These are phyloP conservation scores for Camelina laxa DNA, from an alignment of 345 rosid species.

Conservation along the genomic window DNA sequence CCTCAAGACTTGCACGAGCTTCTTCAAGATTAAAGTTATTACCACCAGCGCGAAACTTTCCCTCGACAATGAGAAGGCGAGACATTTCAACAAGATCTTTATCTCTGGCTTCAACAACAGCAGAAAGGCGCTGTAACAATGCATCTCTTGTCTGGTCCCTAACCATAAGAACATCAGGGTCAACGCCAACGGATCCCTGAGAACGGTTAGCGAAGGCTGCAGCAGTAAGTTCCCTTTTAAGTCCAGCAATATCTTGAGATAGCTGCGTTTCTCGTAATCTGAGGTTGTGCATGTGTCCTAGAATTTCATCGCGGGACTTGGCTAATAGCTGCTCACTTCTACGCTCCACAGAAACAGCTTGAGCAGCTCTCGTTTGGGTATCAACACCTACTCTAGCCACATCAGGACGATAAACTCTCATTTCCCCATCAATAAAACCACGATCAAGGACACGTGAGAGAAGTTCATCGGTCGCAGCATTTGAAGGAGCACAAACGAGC, in stretches of 20 bases:
- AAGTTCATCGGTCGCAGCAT: constrained; percentile 99
- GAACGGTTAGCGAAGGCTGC: constrained; percentile 81
- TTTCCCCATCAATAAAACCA: constrained; percentile 98
- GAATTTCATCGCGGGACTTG: constrained; percentile 84
- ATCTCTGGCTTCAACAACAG: constrained; percentile 92
- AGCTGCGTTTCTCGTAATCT: constrained; percentile 77
- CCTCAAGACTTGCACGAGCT: constrained; percentile 96
- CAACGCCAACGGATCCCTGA: constrained; percentile 98
- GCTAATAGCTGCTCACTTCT: constrained; percentile 88
- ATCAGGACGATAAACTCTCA: constrained; percentile 97
- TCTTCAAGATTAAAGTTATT: constrained; percentile 89
- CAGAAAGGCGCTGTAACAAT: constrained; percentile 89
- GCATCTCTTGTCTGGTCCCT: constrained; percentile 91
- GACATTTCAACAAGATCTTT: constrained; percentile 98
- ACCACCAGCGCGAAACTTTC: constrained; percentile 80
- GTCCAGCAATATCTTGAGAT: constrained; percentile 77
- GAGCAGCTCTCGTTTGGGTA: constrained; percentile 97
- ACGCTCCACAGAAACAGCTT: constrained; percentile 98
- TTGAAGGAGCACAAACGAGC: constrained; percentile 99
- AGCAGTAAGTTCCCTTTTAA: constrained; percentile 75
- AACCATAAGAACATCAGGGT: constrained; percentile 83
- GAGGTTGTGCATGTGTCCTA: constrained; percentile 83
- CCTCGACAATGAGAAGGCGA: constrained; percentile 86
- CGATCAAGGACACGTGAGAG: constrained; percentile 98
- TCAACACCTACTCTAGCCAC: constrained; percentile 99